Conservation (phyloP, 179 eudicot species). For the Pouteria campechiana region DNA sequence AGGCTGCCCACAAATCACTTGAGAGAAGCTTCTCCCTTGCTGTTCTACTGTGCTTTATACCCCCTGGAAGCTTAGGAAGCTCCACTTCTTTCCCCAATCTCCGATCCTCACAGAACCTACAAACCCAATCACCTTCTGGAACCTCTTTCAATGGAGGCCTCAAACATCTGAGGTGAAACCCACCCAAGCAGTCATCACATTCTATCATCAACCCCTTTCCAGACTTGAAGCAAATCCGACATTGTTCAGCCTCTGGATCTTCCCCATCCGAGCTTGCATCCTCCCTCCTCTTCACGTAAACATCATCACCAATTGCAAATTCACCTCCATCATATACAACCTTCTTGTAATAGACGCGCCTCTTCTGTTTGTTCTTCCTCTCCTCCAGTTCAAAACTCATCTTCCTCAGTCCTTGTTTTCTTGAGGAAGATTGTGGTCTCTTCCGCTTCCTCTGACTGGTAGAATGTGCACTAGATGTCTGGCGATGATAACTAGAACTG, state of each 20-base stretch:
- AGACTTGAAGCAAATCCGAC: conserved; percentile 51
- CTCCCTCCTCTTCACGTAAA: conserved; percentile 85
- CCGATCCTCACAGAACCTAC: conserved; percentile 59
- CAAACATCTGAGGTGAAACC: conserved; percentile 89
- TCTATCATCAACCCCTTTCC: conserved; percentile 63
- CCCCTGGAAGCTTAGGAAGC: conserved; percentile 47
- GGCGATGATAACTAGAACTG: no score
- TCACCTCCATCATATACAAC: conserved; percentile 74
- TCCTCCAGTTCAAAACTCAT: conserved; percentile 2
- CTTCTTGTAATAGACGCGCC: conserved; percentile 65
- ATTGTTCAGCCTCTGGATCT: conserved; percentile 72
- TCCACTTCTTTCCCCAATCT: conserved; percentile 51
- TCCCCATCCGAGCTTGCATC: conserved; percentile 66
- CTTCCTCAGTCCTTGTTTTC: conserved; percentile 5
- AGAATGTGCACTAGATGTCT: no score
- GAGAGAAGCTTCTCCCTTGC: conserved; percentile 78
- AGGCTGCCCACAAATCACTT: conserved; percentile 81
- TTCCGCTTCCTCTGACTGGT: no score
- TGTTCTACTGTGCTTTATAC: conserved; percentile 70
- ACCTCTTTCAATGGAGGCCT: conserved; percentile 80
- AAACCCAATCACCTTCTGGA: conserved; percentile 94
- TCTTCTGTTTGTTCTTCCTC: conserved; percentile 12
- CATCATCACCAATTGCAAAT: conserved; percentile 68
- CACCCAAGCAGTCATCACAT: conserved; percentile 87
- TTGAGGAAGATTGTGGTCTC: no score